Evolutionary conservation across 257 asterid genomes (phyloP).

Genomic region (Forsythia viridissima): DNA sequence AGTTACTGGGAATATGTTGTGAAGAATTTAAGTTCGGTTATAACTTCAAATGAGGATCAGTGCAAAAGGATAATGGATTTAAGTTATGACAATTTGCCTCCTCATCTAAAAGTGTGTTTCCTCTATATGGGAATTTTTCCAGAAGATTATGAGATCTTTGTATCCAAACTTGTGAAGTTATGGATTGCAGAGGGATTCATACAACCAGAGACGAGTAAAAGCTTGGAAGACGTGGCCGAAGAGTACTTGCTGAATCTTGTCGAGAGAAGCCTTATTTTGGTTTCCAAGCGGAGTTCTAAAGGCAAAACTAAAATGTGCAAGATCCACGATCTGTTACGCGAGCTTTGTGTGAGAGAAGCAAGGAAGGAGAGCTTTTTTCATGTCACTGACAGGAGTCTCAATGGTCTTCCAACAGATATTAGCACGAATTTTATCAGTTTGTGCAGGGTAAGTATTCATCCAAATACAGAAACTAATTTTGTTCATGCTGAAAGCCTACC

Average conservation of each 20-base stretch:
- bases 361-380: not conserved
- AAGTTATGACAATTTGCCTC: slow-evolving; percentile 19
- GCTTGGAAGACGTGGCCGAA: not conserved
- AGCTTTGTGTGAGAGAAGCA: not conserved
- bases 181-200: slow-evolving; percentile 22
- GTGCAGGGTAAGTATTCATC: too few relatives aligned
- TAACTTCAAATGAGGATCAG: not conserved
- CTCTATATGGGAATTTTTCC: slow-evolving; percentile 23
- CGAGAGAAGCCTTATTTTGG: not conserved
- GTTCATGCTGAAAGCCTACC: too few relatives aligned
- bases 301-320: not conserved
- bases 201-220: not conserved
- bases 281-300: not conserved
- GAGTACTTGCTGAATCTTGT: not conserved
- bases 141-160: not conserved
- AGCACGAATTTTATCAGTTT: not conserved
- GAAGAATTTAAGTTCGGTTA: not conserved
- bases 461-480: too few relatives aligned
- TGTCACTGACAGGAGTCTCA: not conserved
- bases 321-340: not conserved
- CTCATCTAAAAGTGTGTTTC: slow-evolving; percentile 3
- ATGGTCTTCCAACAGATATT: too few relatives aligned
- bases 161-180: not conserved
- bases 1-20: not conserved
- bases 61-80: not conserved